Base-by-base conservation (phyloP, 805 yeast genomes). In the Metahyphopichia silvanorum region DNA sequence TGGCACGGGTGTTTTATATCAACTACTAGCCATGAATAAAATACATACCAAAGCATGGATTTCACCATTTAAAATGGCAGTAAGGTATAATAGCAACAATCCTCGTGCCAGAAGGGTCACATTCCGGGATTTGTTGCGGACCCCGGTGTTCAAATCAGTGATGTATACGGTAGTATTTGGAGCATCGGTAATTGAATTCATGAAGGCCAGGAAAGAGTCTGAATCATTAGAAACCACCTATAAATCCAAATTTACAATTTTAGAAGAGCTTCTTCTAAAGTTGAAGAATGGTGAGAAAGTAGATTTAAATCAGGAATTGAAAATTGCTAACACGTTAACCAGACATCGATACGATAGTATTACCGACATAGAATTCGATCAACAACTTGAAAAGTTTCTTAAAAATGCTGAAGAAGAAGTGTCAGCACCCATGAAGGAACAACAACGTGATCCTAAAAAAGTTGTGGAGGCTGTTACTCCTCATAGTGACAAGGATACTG, bases 141-240 rank as follows among this genome's bases (percentile, higher is more conserved):
- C 63, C 1, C 63, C 71, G 6, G 50, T 63, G 6, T 43, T 63
- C 35, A 67, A 68, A 46, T 54, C 70, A 10, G 46, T 65, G 6
- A 37, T 65, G 13, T 52, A 64, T 25, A 57, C 69, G 4, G 35
- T 66, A 12, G 41, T 65, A 9, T 62, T 67, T 42, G 70, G 71
- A 5, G 61, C 77, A 2, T 66, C 67, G 4, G 74, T 69, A 4
- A 60, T 74, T 21, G 76, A 74, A 37, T 58, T 68, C 25, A 69
- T 71, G 60, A 56, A 67, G 29, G 67, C 58, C 34, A 56, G 71
- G 27, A 70, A 67, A 37, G 60, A 62, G 21, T 44, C 56, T n/a
- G 78, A 72, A 21, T 59, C 57, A 17, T 44, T 74, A 26, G 55
- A 53, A 19, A 63, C 61, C 19, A 61, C 62, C 13, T 71, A 71